Evolutionary conservation across 306 rosid species (phyloP), one percentile per base, ranked within the genome.

Genomic region (Delonix regia): DNA sequence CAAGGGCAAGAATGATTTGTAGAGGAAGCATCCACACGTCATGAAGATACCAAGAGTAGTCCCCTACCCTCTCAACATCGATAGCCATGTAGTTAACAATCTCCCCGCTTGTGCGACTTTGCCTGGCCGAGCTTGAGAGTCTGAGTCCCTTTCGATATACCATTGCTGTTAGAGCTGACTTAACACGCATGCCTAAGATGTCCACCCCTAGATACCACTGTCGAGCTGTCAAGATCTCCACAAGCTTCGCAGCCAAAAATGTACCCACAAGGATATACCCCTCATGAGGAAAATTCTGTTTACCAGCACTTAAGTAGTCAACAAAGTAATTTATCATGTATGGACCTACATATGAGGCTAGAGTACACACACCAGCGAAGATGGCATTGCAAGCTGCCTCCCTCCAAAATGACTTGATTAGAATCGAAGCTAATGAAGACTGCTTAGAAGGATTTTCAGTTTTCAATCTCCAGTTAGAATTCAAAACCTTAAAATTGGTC

Each of bases 171-270:
- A 93, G 86, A 72, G 96, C 94, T 30, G 97, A 93, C 73, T 96
- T 90, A 25, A 90, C 96, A 81, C 89, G 97, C 96, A 93, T 93
- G 13, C 97, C 97, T 89, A 93, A 84, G 62, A 93, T 93, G 83
- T 93, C 97, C 41, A 93, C 97, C 69, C 97, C 96, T 3, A 93
- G 86, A 83, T 93, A 93, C 97, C 97, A 93, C 65, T 93, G 97
- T 74, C 97, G 82, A 30, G 92, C 89, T 1, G 97, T 89, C 74
- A 93, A 21, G 60, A 96, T 93, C 92, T 93, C 97, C 82, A 93
- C 88, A 62, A 93, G 90, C 91, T 93, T 93, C 6, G 97, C 91
- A 11, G 61, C 68, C 80, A 93, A 93, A 73, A 93, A 93, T 13
- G 82, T 90, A 52, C 92, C 96, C 7, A 91, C 94, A 61, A 93